Base-by-base conservation (phyloP, 73 alveolate species). In the Tetrahymena borealis region DNA sequence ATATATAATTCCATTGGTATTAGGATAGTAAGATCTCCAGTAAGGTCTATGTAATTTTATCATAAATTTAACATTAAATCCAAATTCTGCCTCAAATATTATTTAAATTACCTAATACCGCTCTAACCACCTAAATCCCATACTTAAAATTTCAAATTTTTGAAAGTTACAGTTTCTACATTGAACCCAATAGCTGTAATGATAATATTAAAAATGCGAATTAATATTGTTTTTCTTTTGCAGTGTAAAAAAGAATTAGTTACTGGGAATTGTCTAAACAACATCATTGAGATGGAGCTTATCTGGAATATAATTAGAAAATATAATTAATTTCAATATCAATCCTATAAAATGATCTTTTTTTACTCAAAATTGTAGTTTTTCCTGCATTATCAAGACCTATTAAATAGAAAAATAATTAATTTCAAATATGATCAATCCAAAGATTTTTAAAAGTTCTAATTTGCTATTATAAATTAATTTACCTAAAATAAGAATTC, bases 101-200 rank as follows among this genome's bases (percentile, higher is more conserved):
- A 35, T 79, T 4, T 9, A 15, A 78, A 36, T 39, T 91, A 94
- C 96, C 96, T 95, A 79, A 97, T 94, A 36, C 96, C 97, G 60
- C 96, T 97, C 92, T 97, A 94, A 15, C 99, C 99, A 38, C 98
- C 99, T 32, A 97, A 91, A 85, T 97, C 99, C 98, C 98, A 97
- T 33, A 95, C 98, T 91, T 97, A 94, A 78, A 97, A 96, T 90
- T 97, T 97, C 38, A 97, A 91, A 79, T 97, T 97, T 90, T 97
- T 97, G 90, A 93, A 97, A 13, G 97, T 96, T 35, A 97, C 98
- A 20, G 98, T 94, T 93, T 97, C 99, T 24, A 97, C 99, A 78
- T 96, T 96, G 94, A 97, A 96, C 9, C 99, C 98, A 91, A 97
- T 96, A 12, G 99, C 98, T 96, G 20, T 41, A n/a, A n/a, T n/a